Evolutionary conservation across 1,284 basidiomycete species (phyloP), one percentile per base, ranked within the genome.

Genomic region (Phaffia rhodozyma): DNA sequence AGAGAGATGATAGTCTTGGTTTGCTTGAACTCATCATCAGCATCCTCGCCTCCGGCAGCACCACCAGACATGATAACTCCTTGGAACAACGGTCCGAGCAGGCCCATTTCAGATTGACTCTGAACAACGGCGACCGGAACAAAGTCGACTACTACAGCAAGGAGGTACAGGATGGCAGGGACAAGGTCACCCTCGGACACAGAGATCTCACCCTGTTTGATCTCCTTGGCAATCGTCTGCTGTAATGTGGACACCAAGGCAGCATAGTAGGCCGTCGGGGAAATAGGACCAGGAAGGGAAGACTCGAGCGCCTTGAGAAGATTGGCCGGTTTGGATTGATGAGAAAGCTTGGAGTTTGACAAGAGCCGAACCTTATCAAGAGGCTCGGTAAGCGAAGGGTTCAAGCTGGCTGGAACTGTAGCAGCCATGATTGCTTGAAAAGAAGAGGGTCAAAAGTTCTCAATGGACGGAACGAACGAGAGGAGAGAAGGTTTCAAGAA

Each of bases 291-390:
- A 61, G 82, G 79, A 70, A 98, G 82, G 16, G 92, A 94, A 1
- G 84, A 81, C 75, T 99, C 96, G 70, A 98, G 81, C 21, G 93
- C 96, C 63, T 82, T 78, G 53, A 99, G 82, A 25, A 99, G 83
- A 62, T 84, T 86, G 20, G 96, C 96, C 2, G 92, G 91, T 60
- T 87, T 83, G 72, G 90, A 89, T 77, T 97, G 92, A 72, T 96
- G 90, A 1, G 85, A 75, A 25, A 94, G 80, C 32, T 83, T 82
- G 0, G 92, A 94, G 29, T 83, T 82, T 2, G 84, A 85, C 71
- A 97, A 91, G 20, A 87, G 86, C 63, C 94, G 81, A 69, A 98
- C 91, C 78, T 97, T 97, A 67, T 83, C 78, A 58, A 96, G 79
- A 29, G 84, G 25, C 25, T 53, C 52, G 52, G 38, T 16, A 16